Evolutionary conservation across 2,329 filamentous ascomycete species (phyloP).

Genomic region (Aspergillus oerlinghausenensis): DNA sequence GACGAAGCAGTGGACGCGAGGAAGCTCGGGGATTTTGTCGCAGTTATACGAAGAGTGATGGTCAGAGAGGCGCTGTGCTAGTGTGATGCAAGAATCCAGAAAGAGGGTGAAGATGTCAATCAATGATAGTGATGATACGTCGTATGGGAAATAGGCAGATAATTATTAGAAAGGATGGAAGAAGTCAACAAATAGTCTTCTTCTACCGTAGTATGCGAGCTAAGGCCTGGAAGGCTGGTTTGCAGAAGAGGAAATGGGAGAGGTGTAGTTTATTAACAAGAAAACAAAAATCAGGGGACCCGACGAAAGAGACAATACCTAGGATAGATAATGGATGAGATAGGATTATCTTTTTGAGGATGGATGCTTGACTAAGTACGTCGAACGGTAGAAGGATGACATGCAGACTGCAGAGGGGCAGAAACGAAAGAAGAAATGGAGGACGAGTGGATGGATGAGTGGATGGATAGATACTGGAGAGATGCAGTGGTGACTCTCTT

Average conservation of each 20-base stretch:
- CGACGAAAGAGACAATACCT: neutral
- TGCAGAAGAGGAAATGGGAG: conserved; percentile 8
- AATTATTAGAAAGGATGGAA: neutral
- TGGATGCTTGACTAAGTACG: neutral
- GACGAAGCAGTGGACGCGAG: neutral
- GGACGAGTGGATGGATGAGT: neutral
- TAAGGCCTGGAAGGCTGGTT: neutral
- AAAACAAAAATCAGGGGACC: neutral
- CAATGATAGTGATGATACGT: neutral
- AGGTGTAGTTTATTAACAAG: neutral
- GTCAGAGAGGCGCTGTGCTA: neutral
- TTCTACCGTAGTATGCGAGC: neutral
- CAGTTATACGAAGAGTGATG: neutral
- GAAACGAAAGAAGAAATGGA: neutral
- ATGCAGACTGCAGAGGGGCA: neutral
- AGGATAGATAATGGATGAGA: neutral
- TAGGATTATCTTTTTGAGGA: neutral
- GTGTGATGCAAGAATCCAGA: neutral
- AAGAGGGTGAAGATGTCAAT: neutral
- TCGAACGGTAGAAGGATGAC: neutral
- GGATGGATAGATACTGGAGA: neutral
- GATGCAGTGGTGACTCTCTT: neutral
- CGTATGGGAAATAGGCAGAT: neutral
- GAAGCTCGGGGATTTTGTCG: neutral
- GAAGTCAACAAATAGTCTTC: neutral